Evolutionary conservation across 2,329 filamentous ascomycete species (phyloP).

Genomic region (Diaporthe sp.): DNA sequence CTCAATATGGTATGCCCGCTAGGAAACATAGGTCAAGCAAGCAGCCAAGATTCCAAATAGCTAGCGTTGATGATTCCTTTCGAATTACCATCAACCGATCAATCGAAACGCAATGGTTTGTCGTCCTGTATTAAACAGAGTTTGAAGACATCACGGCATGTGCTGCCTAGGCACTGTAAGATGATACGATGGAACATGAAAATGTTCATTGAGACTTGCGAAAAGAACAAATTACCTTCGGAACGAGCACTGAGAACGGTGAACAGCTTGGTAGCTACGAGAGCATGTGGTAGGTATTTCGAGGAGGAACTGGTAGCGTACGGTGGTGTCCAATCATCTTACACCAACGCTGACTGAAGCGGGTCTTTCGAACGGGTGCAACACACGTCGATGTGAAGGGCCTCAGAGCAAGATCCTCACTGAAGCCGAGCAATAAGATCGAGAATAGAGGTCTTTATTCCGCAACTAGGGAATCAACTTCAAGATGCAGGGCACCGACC

Average conservation of each 20-base stretch:
- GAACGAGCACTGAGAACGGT: background rate
- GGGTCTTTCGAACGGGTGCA: background rate
- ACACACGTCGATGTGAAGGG: background rate
- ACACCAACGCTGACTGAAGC: constrained; percentile 2
- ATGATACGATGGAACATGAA: background rate
- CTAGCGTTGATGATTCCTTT: background rate
- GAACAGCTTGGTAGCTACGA: no score
- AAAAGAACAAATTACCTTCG: no score
- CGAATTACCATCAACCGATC: fast-evolving
- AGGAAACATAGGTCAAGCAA: background rate
- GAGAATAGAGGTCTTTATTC: background rate
- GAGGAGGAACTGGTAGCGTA: background rate
- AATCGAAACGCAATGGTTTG: no score
- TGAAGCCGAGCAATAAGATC: no score
- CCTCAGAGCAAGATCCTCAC: background rate
- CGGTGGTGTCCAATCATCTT: constrained; percentile 10
- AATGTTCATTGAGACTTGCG: fast-evolving
- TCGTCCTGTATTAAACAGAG: no score
- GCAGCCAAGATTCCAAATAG: no score
- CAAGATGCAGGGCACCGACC: background rate
- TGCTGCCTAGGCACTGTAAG: background rate
- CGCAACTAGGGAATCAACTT: fast-evolving
- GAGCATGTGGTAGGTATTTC: background rate
- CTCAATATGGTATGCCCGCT: background rate
- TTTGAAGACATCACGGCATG: background rate